Evolutionary conservation across 495 filamentous ascomycete species (phyloP).

Genomic region (Aspergillus sparsus): DNA sequence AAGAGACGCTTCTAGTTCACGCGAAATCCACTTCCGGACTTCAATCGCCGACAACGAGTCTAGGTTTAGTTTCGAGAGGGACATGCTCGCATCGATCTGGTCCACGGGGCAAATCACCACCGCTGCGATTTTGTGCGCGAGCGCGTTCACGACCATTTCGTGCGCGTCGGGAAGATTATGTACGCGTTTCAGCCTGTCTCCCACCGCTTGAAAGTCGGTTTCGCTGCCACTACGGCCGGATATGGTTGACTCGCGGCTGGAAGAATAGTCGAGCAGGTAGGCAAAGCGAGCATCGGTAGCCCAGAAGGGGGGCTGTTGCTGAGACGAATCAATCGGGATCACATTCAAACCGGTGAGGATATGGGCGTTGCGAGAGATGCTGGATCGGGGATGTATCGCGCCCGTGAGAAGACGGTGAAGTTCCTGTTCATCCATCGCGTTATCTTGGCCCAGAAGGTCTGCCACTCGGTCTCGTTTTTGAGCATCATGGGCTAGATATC

Average conservation of each 20-base stretch:
- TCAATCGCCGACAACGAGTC: background rate
- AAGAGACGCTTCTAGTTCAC: background rate
- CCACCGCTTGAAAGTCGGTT: background rate
- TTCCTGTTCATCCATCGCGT: background rate
- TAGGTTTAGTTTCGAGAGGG: background rate
- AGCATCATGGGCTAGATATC: background rate
- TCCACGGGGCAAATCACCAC: constrained; percentile 1
- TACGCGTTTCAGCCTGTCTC: background rate
- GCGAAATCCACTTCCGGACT: constrained; percentile 4
- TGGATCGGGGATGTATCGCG: background rate
- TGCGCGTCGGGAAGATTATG: background rate
- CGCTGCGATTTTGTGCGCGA: constrained; percentile 3
- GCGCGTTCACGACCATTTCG: background rate
- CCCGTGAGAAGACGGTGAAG: background rate
- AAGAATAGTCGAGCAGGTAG: background rate
- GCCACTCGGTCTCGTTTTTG: background rate
- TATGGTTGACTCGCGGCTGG: background rate
- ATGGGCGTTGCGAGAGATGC: background rate
- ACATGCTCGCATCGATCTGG: background rate
- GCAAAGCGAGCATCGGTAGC: background rate
- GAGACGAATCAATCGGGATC: background rate
- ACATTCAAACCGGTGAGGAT: background rate
- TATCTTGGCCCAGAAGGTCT: background rate
- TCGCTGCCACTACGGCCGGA: no score
- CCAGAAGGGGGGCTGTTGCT: background rate